A percentile compares a stretch with the other conserved stretches of the same genome.
phyloP scores from a whole-genome alignment of 257 asterid species.

The Petrea volubilis region DNA sequence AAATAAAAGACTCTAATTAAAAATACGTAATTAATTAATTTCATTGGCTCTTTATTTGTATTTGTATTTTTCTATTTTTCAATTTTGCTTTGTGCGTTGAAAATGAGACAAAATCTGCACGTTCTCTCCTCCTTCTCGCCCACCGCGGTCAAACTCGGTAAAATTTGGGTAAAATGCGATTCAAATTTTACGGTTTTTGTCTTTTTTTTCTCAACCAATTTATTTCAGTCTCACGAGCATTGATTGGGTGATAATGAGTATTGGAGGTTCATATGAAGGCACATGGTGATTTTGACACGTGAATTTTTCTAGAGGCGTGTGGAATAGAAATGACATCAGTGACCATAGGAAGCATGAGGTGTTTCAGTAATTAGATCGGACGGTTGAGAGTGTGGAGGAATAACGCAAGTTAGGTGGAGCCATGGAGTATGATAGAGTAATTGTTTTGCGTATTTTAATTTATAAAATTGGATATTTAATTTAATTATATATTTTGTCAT shows the following conservation, averaged over 20 bases:
- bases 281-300: background rate
- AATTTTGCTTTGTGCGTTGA: background rate
- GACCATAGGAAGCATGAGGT: background rate
- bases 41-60: background rate
- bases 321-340: too few relatives aligned
- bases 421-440: constrained; percentile 32
- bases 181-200: background rate
- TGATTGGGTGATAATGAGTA: background rate
- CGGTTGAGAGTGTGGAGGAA: constrained; percentile 33
- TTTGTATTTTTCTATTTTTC: background rate
- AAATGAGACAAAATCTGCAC: background rate
- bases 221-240: background rate
- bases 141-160: background rate
- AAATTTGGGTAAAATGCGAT: background rate
- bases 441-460: too few relatives aligned
- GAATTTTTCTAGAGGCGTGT: background rate
- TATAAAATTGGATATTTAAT: too few relatives aligned
- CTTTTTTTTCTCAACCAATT: background rate
- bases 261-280: background rate
- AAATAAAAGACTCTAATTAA: background rate
- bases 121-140: background rate
- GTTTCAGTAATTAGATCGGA: constrained; percentile 5
- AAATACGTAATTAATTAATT: background rate
- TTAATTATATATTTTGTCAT: too few relatives aligned
- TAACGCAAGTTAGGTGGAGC: constrained; percentile 31